Evolutionary conservation across 495 filamentous ascomycete genomes (phyloP), one percentile per base, ranked within the genome.

Genomic region (Lasiosphaeria miniovina): DNA sequence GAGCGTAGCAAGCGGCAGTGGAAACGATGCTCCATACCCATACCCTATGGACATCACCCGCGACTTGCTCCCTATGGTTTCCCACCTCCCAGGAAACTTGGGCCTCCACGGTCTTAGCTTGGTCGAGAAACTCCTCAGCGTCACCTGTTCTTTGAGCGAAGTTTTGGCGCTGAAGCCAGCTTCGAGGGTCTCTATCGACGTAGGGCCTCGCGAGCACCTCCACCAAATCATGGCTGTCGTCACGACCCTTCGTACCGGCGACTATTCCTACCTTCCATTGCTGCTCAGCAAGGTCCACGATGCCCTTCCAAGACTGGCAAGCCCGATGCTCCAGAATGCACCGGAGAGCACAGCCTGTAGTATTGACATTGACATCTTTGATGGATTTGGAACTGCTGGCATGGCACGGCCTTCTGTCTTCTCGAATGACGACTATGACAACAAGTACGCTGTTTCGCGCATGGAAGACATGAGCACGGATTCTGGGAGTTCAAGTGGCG

Each of bases 71-170:
- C 74, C 82, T 58, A 78, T 91, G 79, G 84, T 86, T 45, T 78
- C 81, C 50, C 84, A 88, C 54, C 83, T 89, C 65, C 84, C 87
- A 1, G 86, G 91, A 77, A 88, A 91, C 66, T 82, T 89, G 4
- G 70, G 68, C 36, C 43, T 72, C 8, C 63, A 88, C 82, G 48
- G 84, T 8, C 55, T 91, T 50, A 86, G 85, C 33, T 70, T 91
- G 62, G 88, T 91, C 49, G 89, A 91, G 60, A 93, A 93, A 67
- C 75, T 94, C 45, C 86, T 91, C 60, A 87, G 89, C 65, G 79
- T 93, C 46, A 83, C 89, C 6, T 88, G 83, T 66, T 84, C 88
- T 15, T 77, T 93, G 49, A 84, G 82, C 12, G 90, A 93, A 63
- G 84, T 90, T 7, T 84, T 93, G 52, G 80, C 85, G 4, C 83